These are phyloP conservation scores for Kalanchoe fedtschenkoi DNA, from an alignment of 164 flowering plant genomes.

Conservation along the genomic window DNA sequence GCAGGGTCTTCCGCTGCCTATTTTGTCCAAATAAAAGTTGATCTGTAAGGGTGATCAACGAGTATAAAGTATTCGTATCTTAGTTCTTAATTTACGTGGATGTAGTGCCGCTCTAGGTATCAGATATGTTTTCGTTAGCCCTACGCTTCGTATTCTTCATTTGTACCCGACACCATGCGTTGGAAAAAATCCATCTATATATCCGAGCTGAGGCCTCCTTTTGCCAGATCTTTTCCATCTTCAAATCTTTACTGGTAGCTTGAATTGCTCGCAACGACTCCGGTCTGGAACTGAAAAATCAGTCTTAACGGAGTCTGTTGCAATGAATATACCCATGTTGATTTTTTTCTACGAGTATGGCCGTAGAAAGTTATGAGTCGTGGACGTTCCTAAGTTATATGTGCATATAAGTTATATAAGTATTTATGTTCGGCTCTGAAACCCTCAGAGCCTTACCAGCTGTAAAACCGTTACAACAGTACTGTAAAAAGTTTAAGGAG, in stretches of 20 bases:
- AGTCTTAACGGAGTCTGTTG: too few relatives aligned
- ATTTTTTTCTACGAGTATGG: too few relatives aligned
- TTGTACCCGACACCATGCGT: background rate
- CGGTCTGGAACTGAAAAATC: too few relatives aligned
- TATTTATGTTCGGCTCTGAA: background rate
- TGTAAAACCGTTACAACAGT: background rate
- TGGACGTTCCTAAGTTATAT: background rate
- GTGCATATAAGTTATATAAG: background rate
- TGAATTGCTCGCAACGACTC: too few relatives aligned
- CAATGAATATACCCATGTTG: too few relatives aligned
- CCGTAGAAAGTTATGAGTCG: too few relatives aligned
- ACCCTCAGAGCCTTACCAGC: background rate
- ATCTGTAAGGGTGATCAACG: background rate
- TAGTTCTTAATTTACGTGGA: background rate
- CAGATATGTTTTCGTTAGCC: background rate
- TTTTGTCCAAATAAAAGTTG: background rate
- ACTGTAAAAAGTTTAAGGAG: background rate
- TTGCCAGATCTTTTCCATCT: too few relatives aligned
- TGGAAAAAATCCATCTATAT: background rate
- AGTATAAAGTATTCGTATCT: background rate
- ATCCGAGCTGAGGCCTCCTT: too few relatives aligned
- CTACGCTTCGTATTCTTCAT: background rate
- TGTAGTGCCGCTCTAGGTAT: background rate
- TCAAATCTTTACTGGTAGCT: too few relatives aligned
- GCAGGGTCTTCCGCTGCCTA: background rate